Percentiles rank a stretch among this genome's conserved stretches.
Conservation (phyloP, 2,329 filamentous ascomycete species). For the Trichoderma sp. region DNA sequence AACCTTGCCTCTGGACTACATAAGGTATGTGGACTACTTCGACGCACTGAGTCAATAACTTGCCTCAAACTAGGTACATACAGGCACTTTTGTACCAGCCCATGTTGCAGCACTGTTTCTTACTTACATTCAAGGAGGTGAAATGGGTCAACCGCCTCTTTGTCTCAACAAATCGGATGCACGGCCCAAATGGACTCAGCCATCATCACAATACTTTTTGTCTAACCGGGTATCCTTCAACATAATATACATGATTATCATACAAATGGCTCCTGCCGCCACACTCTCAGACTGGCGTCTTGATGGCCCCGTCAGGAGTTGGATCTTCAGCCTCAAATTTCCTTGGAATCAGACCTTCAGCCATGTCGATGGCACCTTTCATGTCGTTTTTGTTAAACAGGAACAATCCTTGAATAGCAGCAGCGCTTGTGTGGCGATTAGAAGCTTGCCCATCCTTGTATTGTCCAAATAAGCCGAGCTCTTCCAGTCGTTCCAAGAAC, state of each 20-base stretch:
- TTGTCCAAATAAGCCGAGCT: slow-evolving; percentile 69
- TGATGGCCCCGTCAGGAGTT: slow-evolving; percentile 42
- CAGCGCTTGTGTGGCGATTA: slow-evolving; percentile 71
- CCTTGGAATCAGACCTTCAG: slow-evolving; percentile 63
- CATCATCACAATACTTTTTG: neutral
- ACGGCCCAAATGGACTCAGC: neutral
- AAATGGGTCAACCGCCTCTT: neutral
- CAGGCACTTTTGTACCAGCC: neutral
- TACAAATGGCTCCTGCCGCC: neutral
- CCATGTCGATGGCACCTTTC: slow-evolving; percentile 81
- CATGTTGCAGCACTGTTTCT: neutral
- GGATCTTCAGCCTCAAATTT: slow-evolving; percentile 54
- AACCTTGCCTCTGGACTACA: too few species aligned
- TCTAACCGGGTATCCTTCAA: slow-evolving; percentile 24
- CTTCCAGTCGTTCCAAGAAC: slow-evolving; percentile 71
- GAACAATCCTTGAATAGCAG: slow-evolving; percentile 91
- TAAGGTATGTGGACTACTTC: neutral
- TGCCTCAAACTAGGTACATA: too few species aligned
- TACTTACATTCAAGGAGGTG: neutral
- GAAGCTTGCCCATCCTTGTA: slow-evolving; percentile 49
- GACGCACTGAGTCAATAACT: neutral
- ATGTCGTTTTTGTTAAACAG: slow-evolving; percentile 92
- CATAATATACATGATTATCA: slow-evolving; percentile 9
- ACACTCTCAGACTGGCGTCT: slow-evolving; percentile 40
- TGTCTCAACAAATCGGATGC: neutral